Base-by-base conservation (phyloP, 257 asterid genomes). In the Ilex asprella region DNA sequence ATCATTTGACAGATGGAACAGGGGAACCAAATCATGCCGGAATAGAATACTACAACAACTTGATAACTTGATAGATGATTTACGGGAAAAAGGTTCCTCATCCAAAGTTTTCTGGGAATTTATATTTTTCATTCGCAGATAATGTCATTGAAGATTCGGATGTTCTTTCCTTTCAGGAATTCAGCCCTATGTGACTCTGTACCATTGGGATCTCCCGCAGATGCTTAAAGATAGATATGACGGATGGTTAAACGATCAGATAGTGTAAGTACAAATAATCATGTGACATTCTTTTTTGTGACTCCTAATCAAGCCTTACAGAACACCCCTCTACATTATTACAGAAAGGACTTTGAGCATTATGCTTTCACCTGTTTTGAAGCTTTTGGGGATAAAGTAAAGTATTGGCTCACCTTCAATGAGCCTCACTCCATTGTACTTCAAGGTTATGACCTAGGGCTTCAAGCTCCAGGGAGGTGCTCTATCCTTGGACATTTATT, bases 381-480 rank as follows among this genome's bases (percentile, higher is more conserved):
- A 72, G 88, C 82, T 3, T 85, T 87, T 61, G 97, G 97, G 16
- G 84, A 87, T 59, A 75, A 92, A 74, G 69, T 21, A 21, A 21
- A 21, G 27, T 21, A 85, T 56, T 90, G 95, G 97, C 77, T 87
- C 57, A 90, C 95, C 13, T 87, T 90, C 84, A 90, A 90, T 16
- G 97, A 90, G 85, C 97, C 96, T 29, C 93, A 77, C 5, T 91
- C 91, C 31, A 78, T 85, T 16, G 79, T 95, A 27, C 85, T 90
- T 70, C 84, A 77, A 77, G 95, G 97, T 31, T 83, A 83, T 55
- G 90, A 85, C 62, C 65, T 70, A 2, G 96, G 97, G 7, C 58
- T 90, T 74, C 96, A 90, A 80, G 97, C 97, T 30, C 97, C 95
- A 0, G 97, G 97, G 13, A 79, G 97, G 75, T 90, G 97, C 68